phyloP scores from a whole-genome alignment of 441 rosid species.

The Adansonia madagascariensis region DNA sequence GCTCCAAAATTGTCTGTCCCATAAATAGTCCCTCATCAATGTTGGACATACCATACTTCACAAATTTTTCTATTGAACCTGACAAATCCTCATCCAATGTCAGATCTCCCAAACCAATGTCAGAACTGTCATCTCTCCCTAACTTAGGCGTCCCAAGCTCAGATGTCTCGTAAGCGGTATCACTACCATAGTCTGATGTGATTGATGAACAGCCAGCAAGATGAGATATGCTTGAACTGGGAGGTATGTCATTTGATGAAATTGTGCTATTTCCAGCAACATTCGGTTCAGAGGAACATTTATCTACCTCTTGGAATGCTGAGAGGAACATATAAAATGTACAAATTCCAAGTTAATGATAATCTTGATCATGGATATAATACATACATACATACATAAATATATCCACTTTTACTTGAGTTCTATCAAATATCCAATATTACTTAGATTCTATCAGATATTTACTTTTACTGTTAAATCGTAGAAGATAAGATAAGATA shows the following conservation, averaged over 20 bases:
- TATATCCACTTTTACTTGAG: too few relatives aligned
- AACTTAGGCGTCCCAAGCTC: slow-evolving; percentile 84
- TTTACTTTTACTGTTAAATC: slow-evolving; percentile 16
- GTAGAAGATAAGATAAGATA: slow-evolving; percentile 16
- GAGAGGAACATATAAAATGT: slow-evolving; percentile 35
- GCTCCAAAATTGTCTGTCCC: slow-evolving; percentile 85
- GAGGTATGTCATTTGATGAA: slow-evolving; percentile 47
- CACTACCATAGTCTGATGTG: slow-evolving; percentile 92
- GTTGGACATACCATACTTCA: slow-evolving; percentile 75
- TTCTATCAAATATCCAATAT: not conserved
- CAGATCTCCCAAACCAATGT: slow-evolving; percentile 61
- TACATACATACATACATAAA: not conserved
- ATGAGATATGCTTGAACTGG: slow-evolving; percentile 53
- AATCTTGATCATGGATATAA: not conserved
- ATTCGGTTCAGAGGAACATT: slow-evolving; percentile 54
- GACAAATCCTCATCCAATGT: slow-evolving; percentile 65
- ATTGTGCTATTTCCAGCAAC: slow-evolving; percentile 44
- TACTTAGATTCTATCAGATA: slow-evolving; percentile 5
- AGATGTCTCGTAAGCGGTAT: slow-evolving; percentile 89
- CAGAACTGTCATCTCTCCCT: slow-evolving; percentile 62
- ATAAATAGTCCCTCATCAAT: slow-evolving; percentile 85
- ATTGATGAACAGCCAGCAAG: slow-evolving; percentile 67
- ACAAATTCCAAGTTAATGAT: slow-evolving; percentile 17
- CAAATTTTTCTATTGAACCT: slow-evolving; percentile 65
- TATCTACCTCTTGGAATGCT: slow-evolving; percentile 82